A percentile compares a stretch with the other conserved stretches of the same genome.
Conservation (phyloP, 805 yeast species). For the Teunomyces cretensis region DNA sequence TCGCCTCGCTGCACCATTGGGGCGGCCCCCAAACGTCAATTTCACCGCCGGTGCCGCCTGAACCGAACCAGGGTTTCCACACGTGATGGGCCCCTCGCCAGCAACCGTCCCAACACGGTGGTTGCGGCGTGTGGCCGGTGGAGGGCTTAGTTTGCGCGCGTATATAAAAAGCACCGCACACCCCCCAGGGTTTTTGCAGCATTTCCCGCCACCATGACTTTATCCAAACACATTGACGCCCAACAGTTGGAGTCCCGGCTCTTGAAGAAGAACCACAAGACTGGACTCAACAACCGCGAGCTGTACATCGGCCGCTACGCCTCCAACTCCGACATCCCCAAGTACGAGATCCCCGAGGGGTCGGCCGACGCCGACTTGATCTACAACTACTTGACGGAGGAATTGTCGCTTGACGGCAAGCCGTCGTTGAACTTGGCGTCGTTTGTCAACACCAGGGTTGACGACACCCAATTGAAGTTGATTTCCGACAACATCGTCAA, state of each 20-base stretch:
- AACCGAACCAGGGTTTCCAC: no score
- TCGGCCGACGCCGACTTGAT: constrained; percentile 56
- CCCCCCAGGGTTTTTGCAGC: neutral
- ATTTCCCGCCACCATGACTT: constrained; percentile 32
- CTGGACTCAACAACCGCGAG: constrained; percentile 23
- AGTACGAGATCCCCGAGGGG: constrained; percentile 57
- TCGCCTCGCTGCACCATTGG: no score
- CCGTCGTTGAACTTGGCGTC: constrained; percentile 85
- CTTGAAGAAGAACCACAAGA: constrained; percentile 21
- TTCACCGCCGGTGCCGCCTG: no score
- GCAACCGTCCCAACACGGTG: no score
- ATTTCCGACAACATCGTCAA: constrained; percentile 73
- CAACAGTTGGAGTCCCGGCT: constrained; percentile 39
- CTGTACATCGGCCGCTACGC: constrained; percentile 31
- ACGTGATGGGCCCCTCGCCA: no score
- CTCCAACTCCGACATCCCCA: constrained; percentile 42
- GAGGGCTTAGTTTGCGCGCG: no score
- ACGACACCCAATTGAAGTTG: constrained; percentile 46
- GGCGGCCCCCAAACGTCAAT: no score
- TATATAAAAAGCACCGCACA: neutral
- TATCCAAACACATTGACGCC: constrained; percentile 46
- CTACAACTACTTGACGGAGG: constrained; percentile 66
- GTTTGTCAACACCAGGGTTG: constrained; percentile 76
- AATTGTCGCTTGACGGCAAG: constrained; percentile 77
- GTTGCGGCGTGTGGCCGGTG: no score